Evolutionary conservation across 495 filamentous ascomycete genomes (phyloP).

Genomic region (Penicillium flavigenum): DNA sequence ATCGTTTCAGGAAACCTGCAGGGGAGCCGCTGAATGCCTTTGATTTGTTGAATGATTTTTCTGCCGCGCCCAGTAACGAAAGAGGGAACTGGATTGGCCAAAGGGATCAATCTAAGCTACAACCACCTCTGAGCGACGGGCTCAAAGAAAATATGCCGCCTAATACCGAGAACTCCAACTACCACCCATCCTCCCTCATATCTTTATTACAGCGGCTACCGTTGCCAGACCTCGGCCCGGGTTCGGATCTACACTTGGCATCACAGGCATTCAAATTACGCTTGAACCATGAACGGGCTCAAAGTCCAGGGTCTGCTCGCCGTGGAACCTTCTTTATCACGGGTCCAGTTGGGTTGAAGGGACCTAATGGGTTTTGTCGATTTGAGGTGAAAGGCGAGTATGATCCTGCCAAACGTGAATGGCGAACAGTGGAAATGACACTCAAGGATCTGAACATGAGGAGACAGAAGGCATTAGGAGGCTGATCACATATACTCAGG

Average conservation of each 20-base stretch:
- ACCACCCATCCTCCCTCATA: slow-evolving; percentile 35
- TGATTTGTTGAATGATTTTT: slow-evolving; percentile 16
- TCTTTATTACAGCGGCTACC: slow-evolving; percentile 40
- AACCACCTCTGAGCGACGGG: slow-evolving; percentile 18
- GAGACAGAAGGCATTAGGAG: slow-evolving; percentile 31
- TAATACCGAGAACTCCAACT: slow-evolving; percentile 26
- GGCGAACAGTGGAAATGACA: slow-evolving; percentile 36
- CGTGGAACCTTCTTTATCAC: slow-evolving; percentile 63
- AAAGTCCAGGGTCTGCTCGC: slow-evolving; percentile 43
- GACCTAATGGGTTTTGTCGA: slow-evolving; percentile 54
- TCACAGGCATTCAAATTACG: slow-evolving; percentile 55
- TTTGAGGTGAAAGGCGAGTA: slow-evolving; percentile 61
- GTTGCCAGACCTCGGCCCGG: slow-evolving; percentile 37
- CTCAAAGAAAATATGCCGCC: slow-evolving; percentile 18
- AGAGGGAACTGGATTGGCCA: slow-evolving; percentile 24
- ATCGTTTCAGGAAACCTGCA: slow-evolving; percentile 25
- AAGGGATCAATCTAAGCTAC: slow-evolving; percentile 27
- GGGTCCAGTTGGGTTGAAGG: slow-evolving; percentile 65
- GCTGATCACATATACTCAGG: slow-evolving; percentile 7
- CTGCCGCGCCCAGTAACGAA: slow-evolving; percentile 19
- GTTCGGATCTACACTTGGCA: slow-evolving; percentile 42
- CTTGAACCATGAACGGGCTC: slow-evolving; percentile 39
- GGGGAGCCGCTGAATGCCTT: slow-evolving; percentile 17
- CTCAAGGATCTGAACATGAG: slow-evolving; percentile 36
- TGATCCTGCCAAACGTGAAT: slow-evolving; percentile 51